These are phyloP conservation scores for Penicillium nordicum DNA, from an alignment of 2,329 filamentous ascomycete genomes.

Conservation along the genomic window DNA sequence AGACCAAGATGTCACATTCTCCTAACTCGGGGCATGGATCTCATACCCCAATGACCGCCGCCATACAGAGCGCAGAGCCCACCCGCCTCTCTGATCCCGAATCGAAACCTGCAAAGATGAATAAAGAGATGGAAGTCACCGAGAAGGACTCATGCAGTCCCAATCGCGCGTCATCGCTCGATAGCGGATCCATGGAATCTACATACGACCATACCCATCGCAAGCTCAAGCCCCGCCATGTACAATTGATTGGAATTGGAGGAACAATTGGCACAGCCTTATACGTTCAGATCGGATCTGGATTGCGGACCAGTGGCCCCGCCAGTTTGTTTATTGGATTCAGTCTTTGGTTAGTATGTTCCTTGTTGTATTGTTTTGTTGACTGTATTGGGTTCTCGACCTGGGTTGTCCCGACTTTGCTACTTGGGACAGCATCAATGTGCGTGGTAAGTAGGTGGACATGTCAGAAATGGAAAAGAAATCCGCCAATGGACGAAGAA, in stretches of 20 bases:
- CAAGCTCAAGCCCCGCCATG: constrained; percentile 45
- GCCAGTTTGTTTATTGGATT: constrained; percentile 46
- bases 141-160: constrained; percentile 19
- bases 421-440: not conserved
- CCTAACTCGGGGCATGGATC: constrained; percentile 3
- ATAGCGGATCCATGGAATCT: constrained; percentile 24
- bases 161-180: constrained; percentile 22
- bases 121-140: constrained; percentile 6
- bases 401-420: constrained; percentile 7
- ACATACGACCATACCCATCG: constrained; percentile 38
- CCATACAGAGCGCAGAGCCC: constrained; percentile 17
- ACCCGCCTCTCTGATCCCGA: constrained; percentile 13
- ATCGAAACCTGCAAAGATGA: constrained; percentile 12
- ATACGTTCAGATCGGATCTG: constrained; percentile 44
- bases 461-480: not conserved
- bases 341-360: constrained; percentile 43
- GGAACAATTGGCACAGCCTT: constrained; percentile 46
- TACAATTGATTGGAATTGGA: constrained; percentile 48
- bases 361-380: not conserved
- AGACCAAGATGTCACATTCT: constrained; percentile 9
- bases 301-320: constrained; percentile 42
- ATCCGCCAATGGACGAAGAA: not conserved
- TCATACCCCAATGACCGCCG: constrained; percentile 15
- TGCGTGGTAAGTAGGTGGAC: not conserved
- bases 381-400: not conserved